Evolutionary conservation across 495 filamentous ascomycete species (phyloP), one percentile per base, ranked within the genome.

Genomic region (Hypoxylon fragiforme): DNA sequence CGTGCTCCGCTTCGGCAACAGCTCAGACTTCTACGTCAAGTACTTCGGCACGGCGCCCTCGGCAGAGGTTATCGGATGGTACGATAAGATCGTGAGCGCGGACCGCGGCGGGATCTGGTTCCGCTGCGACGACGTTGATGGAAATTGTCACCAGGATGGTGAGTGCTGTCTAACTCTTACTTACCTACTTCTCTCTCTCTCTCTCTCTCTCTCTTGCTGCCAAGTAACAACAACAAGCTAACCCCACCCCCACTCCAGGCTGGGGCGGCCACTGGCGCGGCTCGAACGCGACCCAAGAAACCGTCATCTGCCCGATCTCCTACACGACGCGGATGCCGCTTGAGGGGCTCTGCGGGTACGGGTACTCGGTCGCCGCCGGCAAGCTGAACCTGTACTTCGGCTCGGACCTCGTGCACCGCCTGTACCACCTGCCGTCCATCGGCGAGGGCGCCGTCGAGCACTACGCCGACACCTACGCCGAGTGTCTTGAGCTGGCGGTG

Each of bases 261-360:
- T 84, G 74, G 71, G 81, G 67, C 24, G 82, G 81, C 43, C 82
- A 85, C 71, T 83, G 77, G 78, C 76, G 83, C 22, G 81, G 81
- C 50, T 50, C 60, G 21, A 84, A 83, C 51, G 78, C 74, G 6
- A 81, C 81, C 3, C 63, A 72, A 6, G 79, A 85, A 60, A 85
- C 83, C 20, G 83, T 84, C 32, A 84, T 86, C 61, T 86, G 81
- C 65, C 70, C 73, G 7, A 68, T 79, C 11, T 83, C 81, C 15
- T 85, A 75, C 60, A 46, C 54, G 1, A 72, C 64, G 9, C 76
- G 82, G 14, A 71, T 70, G 21, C 72, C 71, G 13, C 77, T 85
- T 16, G 71, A 73, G 13, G 70, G 71, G 3, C 70, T 85, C 61
- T 85, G 81, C 51, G 73, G 69, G 1, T 60, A 73, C 30, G 82